Percentiles rank a stretch among this genome's conserved stretches.
phyloP scores from a whole-genome alignment of 345 rosid genomes.

The Carallia pectinifolia region DNA sequence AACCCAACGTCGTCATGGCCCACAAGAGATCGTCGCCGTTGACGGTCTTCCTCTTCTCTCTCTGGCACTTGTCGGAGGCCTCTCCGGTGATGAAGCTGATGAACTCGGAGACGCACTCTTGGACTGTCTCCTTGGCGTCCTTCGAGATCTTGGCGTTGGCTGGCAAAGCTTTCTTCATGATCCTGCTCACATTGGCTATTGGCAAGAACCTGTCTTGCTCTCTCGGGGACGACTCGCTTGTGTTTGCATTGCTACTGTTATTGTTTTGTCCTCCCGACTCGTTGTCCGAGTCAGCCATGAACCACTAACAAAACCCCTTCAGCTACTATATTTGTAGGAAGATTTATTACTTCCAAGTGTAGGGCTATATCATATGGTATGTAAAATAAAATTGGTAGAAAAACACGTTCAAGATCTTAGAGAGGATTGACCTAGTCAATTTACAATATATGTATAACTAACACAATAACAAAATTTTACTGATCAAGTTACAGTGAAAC shows the following conservation, averaged over 20 bases:
- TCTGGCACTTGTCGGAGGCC: conserved; percentile 19
- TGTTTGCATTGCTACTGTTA: neutral
- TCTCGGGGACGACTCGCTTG: conserved; percentile 4
- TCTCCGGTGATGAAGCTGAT: conserved; percentile 20
- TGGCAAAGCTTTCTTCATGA: conserved; percentile 6
- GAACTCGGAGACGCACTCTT: conserved; percentile 19
- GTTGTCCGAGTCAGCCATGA: conserved; percentile 16
- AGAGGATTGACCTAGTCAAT: no score
- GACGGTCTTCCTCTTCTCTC: conserved; percentile 17
- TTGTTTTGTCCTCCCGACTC: conserved; percentile 12
- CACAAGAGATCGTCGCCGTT: conserved; percentile 12
- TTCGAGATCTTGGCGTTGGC: conserved; percentile 18
- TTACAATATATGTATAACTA: no score
- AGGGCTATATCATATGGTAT: neutral
- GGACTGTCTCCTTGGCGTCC: conserved; percentile 20
- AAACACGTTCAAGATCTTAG: no score
- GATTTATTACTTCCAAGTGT: neutral
- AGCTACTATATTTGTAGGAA: neutral
- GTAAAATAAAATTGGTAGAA: no score
- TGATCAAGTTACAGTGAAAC: no score
- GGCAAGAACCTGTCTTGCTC: conserved; percentile 21
- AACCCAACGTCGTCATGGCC: conserved; percentile 18
- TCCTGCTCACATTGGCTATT: conserved; percentile 15
- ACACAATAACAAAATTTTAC: no score
- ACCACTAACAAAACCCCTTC: neutral